Base-by-base conservation (phyloP, 1,284 basidiomycete genomes). In the Cryptococcus sp. region DNA sequence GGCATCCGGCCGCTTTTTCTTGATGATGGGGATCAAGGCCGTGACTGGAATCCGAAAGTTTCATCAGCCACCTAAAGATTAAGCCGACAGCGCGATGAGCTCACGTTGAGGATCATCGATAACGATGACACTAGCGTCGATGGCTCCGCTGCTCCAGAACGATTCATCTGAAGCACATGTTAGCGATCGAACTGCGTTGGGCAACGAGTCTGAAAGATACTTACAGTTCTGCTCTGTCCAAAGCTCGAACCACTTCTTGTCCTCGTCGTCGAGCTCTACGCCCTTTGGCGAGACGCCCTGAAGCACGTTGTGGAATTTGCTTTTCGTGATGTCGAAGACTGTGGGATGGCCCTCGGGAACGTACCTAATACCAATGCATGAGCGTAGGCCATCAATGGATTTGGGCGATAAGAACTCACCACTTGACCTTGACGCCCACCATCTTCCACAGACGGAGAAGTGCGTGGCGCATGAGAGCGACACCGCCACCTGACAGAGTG, bases 401-500 rank as follows among this genome's bases (percentile, higher is more conserved):
- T 11, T 7, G 48, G 48, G 4, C 25, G 16, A 30, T 52, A 39
- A 11, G 5, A 23, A 8, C 83, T 71, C 71, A 89, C 90, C 90
- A 92, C 64, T 87, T 87, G 63, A 78, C 86, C 68, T 92, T 60
- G 41, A 93, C 85, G 65, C 91, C 90, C 55, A 92, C 80, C 55
- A 86, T 82, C 49, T 83, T 82, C 78, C 90, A 82, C 80, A 93
- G 89, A 55, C 91, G 84, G 75, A 93, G 87, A 68, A 93, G 79
- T 46, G 91, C 91, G 77, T 93, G 91, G 66, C 91, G 85, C 90
- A 93, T 91, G 53, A 93, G 84, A 45, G 91, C 91, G 62, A 93
- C 91, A 76, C 91, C 91, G 75, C 90, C 90, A 86, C 69, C 62
- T 64, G 40, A 15, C 22, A 11, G 16, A 25, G 11, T 47, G 8